Base-by-base conservation (phyloP, 495 filamentous ascomycete species). In the Bombardia bombarda region DNA sequence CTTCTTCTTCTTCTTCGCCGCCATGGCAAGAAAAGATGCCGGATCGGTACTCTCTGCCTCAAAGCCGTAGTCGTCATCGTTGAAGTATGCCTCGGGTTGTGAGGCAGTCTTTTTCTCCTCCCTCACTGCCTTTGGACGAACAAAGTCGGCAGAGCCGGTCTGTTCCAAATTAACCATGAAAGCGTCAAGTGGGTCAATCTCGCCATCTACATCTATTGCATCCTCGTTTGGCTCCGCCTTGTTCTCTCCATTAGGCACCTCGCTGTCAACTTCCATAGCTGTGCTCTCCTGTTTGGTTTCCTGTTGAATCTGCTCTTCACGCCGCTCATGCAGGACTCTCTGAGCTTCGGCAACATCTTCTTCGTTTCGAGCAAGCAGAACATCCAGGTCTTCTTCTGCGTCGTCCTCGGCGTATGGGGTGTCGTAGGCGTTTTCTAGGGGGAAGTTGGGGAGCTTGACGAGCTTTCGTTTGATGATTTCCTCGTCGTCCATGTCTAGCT, bases 1-100 rank as follows among this genome's bases (percentile, higher is more conserved):
- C 60, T 95, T 95, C 72, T 95, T 97, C 73, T 95, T 98, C 58
- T 86, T 86, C 57, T 94, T 96, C 33, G 75, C 86, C 13, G 87
- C 82, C 66, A 93, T 83, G 28, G 87, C 84, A 19, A 95, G 74
- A 51, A 95, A 86, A 7, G 67, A 61, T 55, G 90, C 82, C 40
- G 93, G 84, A 16, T 87, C 79, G 53, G 85, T 81, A 25, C 77
- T 72, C 32, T 84, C 84, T 2, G 86, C 80, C 19, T 83, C 80
- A 43, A 86, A 74, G 40, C 84, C 80, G 23, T 79, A 80, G 36
- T 92, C 86, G 31, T 93, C 81, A 39, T 87, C 84, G 21, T 90
- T 79, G 55, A 93, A 92, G 47, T 95, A 80, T n/a, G 87, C 77
- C 62, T 94, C 80, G 1, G 85, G 84, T 53, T 85, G 78, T 40